Percentiles rank a stretch among this genome's conserved stretches.
These are phyloP conservation scores for Fusarium equiseti DNA, from an alignment of 2,329 filamentous ascomycete genomes.

Conservation along the genomic window DNA sequence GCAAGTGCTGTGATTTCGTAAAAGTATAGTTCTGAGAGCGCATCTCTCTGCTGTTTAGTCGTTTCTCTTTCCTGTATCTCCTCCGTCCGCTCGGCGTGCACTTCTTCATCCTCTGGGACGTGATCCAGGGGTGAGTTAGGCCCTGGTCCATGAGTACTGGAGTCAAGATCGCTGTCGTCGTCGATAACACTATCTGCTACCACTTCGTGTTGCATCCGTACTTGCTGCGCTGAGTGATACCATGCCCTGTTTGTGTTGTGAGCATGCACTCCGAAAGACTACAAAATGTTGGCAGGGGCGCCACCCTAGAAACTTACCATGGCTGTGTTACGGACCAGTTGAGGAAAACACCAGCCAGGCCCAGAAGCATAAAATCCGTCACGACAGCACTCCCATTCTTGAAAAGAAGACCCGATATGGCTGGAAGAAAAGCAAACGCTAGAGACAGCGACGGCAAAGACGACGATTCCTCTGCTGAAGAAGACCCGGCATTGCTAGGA, in stretches of 20 bases:
- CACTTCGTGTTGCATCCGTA: slow-evolving; percentile 66
- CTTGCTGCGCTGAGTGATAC: slow-evolving; percentile 78
- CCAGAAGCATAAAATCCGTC: slow-evolving; percentile 86
- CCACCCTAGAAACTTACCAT: slow-evolving; percentile 70
- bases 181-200: slow-evolving; percentile 57
- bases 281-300: background rate
- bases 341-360: slow-evolving; percentile 84
- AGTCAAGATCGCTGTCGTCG: slow-evolving; percentile 60
- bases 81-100: slow-evolving; percentile 36
- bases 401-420: slow-evolving; percentile 86
- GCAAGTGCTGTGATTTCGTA: slow-evolving; percentile 81
- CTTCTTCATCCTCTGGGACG: slow-evolving; percentile 57
- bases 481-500: slow-evolving; percentile 48
- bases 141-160: slow-evolving; percentile 34
- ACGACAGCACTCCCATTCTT: slow-evolving; percentile 85
- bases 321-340: slow-evolving; percentile 93
- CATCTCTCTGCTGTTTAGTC: slow-evolving; percentile 52
- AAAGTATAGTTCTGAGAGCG: slow-evolving; percentile 73
- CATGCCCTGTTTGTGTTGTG: slow-evolving; percentile 56
- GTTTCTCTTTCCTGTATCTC: slow-evolving; percentile 20
- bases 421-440: slow-evolving; percentile 85
- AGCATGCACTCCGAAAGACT: slow-evolving; percentile 5
- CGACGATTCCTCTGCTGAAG: slow-evolving; percentile 65
- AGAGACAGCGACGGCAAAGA: slow-evolving; percentile 85
- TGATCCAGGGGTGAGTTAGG: slow-evolving; percentile 53